Percentiles rank a stretch among this genome's conserved stretches.
Evolutionary conservation across 78 protist species (phyloP).

Genomic region (Speleostelium caveatum): DNA sequence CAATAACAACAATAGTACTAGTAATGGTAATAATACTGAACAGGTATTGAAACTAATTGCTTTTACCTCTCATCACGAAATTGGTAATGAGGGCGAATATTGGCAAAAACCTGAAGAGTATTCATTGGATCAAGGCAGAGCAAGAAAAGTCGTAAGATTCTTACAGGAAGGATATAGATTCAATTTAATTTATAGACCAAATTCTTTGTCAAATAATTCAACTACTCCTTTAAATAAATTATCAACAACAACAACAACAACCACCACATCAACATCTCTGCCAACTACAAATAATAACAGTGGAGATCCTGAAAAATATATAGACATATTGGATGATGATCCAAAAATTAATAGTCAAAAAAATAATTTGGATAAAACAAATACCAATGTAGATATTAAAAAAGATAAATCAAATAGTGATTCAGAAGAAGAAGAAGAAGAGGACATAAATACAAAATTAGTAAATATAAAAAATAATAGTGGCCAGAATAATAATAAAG

Average conservation of each 20-base stretch:
- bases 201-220: background rate
- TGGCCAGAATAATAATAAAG: too few species aligned
- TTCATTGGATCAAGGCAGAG: constrained; percentile 51
- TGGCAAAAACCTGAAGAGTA: constrained; percentile 40
- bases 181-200: background rate
- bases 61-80: constrained; percentile 25
- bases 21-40: background rate
- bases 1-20: too few species aligned
- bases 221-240: background rate
- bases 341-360: too few species aligned
- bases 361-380: too few species aligned
- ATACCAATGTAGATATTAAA: too few species aligned
- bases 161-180: constrained; percentile 27
- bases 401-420: too few species aligned
- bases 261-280: background rate
- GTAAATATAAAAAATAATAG: too few species aligned
- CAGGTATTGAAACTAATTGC: background rate
- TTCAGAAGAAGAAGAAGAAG: too few species aligned
- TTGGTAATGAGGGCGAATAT: constrained; percentile 21
- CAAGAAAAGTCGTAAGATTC: constrained; percentile 26
- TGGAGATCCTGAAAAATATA: too few species aligned
- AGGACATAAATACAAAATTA: too few species aligned
- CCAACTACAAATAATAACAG: background rate
- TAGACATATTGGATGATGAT: too few species aligned
- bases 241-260: background rate